Base-by-base conservation (phyloP, 768 basidiomycete species). In the Boletus edulis region DNA sequence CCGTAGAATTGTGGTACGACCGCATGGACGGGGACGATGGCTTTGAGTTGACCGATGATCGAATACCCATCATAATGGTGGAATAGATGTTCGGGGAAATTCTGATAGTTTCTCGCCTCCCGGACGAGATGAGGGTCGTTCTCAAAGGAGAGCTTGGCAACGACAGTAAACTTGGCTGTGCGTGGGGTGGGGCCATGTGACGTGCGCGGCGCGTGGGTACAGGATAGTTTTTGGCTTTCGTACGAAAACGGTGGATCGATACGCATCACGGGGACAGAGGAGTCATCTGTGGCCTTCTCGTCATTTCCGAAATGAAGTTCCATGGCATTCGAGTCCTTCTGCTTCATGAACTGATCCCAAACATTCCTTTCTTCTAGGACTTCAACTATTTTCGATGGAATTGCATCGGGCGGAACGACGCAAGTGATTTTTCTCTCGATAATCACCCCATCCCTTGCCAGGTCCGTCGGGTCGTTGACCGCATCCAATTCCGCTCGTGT, bases 1-100 rank as follows among this genome's bases (percentile, higher is more conserved):
- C 86, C 85, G 59, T 82, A 87, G 66, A 79, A 87, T 63, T 85
- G 83, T 0, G 86, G 85, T 4, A 82, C 79, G 47, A 85, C 47
- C 0, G 85, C 75, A 8, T 73, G 70, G 4, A 80, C 70, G 3
- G 81, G 80, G 0, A 78, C 75, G 1, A 82, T 78, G 57, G 75
- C 61, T 31, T 68, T 67, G 6, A 81, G 24, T 22, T 67, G 70
- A 5, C 10, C 2, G 0, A 67, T 27, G 44, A 62, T 6, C 9
- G 62, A 69, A 34, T 67, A 67, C 29, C 64, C 67, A 8, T 52
- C 54, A 40, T 63, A 69, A 43, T 69, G 59, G 22, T 60, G 42
- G 45, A 71, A 69, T 39, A 71, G 63, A 22, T 54, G 69, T 4
- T 64, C 59, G 1, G 71, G 66, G 18, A 70, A 69, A 0, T 40